phyloP scores from a whole-genome alignment of 371 early-diverging fungal species.

The Fennellomyces sp. region DNA sequence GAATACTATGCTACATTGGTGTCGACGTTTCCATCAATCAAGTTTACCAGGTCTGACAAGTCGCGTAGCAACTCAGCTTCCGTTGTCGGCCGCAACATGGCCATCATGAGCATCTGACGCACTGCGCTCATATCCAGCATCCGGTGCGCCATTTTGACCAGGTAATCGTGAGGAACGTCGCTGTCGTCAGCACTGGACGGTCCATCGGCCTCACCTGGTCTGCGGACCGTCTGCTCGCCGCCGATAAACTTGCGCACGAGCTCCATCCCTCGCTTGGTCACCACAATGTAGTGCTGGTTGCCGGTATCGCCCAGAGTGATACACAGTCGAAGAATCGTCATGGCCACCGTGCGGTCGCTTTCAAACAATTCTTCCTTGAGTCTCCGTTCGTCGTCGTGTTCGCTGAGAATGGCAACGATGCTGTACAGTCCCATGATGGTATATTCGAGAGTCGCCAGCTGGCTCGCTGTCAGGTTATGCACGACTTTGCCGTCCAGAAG shows the following conservation, averaged over 20 bases:
- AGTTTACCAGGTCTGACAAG: constrained; percentile 38
- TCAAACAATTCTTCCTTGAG: constrained; percentile 39
- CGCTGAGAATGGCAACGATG: constrained; percentile 46
- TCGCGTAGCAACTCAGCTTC: constrained; percentile 46
- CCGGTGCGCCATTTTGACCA: constrained; percentile 27
- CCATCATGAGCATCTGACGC: constrained; percentile 44
- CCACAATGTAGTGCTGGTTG: constrained; percentile 40
- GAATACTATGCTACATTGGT: constrained; percentile 7
- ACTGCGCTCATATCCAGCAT: constrained; percentile 42
- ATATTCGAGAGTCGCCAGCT: constrained; percentile 59
- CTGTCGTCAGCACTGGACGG: constrained; percentile 5
- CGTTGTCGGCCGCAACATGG: constrained; percentile 44
- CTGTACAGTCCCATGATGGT: constrained; percentile 60
- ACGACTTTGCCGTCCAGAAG: constrained; percentile 44
- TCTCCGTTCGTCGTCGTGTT: constrained; percentile 19
- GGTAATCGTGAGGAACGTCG: constrained; percentile 16
- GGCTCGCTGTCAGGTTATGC: constrained; percentile 49
- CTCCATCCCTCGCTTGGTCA: constrained; percentile 46
- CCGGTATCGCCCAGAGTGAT: constrained; percentile 57
- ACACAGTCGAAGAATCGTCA: constrained; percentile 53
- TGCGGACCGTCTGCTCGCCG: background rate
- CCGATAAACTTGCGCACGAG: constrained; percentile 41
- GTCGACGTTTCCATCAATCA: constrained; percentile 36
- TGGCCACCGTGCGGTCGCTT: constrained; percentile 41
- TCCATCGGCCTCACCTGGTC: constrained; percentile 22